Evolutionary conservation across 257 asterid species (phyloP).

Genomic region (Lycium ferocissimum): DNA sequence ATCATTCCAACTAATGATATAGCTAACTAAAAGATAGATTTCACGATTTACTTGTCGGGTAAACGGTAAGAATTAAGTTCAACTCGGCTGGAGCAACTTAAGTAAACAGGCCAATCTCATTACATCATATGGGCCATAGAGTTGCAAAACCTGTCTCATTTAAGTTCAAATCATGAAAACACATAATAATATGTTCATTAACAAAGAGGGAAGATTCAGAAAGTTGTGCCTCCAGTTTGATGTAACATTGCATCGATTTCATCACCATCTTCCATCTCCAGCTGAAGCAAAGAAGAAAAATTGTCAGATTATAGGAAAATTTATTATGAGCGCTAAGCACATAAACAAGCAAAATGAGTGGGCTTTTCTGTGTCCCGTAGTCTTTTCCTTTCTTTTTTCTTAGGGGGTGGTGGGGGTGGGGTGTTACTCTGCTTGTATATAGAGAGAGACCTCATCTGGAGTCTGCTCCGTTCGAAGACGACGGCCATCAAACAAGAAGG

Average conservation of each 20-base stretch:
- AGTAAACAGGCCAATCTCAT: background rate
- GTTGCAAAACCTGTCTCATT: background rate
- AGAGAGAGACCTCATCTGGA: constrained; percentile 61
- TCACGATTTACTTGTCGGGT: background rate
- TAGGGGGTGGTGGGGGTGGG: too few species aligned
- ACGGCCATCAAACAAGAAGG: constrained; percentile 65
- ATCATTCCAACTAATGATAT: background rate
- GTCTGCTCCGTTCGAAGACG: constrained; percentile 65
- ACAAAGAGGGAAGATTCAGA: background rate
- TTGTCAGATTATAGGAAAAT: background rate
- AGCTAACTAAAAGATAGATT: background rate
- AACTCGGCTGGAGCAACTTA: background rate
- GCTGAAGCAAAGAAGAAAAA: constrained; percentile 28
- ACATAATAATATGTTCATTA: background rate
- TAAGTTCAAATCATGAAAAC: background rate
- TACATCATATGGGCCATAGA: background rate
- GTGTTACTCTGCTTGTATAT: too few species aligned
- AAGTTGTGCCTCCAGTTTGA: constrained; percentile 44
- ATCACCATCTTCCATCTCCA: constrained; percentile 49
- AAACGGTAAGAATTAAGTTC: background rate
- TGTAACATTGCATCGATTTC: constrained; percentile 50
- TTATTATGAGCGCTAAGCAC: background rate
- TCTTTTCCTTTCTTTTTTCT: too few species aligned
- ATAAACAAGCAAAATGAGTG: background rate
- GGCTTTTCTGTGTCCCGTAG: background rate